Evolutionary conservation across 1,284 basidiomycete genomes (phyloP).

Genomic region (Psilocybe mexicana): DNA sequence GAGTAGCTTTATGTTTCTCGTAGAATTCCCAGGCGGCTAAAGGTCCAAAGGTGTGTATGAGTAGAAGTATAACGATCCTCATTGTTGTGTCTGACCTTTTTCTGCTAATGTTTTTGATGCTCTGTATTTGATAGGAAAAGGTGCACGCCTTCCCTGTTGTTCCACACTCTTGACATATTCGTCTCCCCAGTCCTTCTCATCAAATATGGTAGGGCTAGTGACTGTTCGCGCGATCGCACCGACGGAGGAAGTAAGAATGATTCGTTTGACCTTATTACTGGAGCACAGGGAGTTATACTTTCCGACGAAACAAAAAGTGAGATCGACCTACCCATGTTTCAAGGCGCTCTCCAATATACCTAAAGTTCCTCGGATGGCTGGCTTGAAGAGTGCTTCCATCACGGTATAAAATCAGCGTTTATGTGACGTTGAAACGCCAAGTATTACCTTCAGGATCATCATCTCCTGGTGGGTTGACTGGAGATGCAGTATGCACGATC

Average conservation of each 20-base stretch:
- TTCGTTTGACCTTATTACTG: constrained; percentile 45
- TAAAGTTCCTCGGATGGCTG: constrained; percentile 44
- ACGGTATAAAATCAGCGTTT: not conserved
- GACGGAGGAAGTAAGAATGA: constrained; percentile 68
- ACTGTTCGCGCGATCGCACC: constrained; percentile 36
- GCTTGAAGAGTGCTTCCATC: constrained; percentile 15
- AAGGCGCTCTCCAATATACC: constrained; percentile 40
- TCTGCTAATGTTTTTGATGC: constrained; percentile 53
- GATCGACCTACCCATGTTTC: constrained; percentile 30
- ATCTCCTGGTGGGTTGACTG: constrained; percentile 36
- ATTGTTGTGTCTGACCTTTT: constrained; percentile 29
- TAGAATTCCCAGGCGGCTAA: constrained; percentile 47
- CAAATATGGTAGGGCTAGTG: constrained; percentile 23
- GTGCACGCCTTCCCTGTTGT: constrained; percentile 43
- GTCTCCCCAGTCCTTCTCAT: constrained; percentile 61
- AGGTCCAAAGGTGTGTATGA: too few relatives aligned
- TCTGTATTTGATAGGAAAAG: constrained; percentile 35
- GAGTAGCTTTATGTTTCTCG: constrained; percentile 33
- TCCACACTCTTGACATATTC: constrained; percentile 45
- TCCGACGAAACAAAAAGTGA: not conserved
- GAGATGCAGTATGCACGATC: constrained; percentile 60
- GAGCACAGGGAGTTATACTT: not conserved
- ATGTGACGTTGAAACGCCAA: not conserved
- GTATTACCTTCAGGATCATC: constrained; percentile 31
- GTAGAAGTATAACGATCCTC: too few relatives aligned